phyloP scores from a whole-genome alignment of 73 alveolate species.

The Tetrahymena elliotti region DNA sequence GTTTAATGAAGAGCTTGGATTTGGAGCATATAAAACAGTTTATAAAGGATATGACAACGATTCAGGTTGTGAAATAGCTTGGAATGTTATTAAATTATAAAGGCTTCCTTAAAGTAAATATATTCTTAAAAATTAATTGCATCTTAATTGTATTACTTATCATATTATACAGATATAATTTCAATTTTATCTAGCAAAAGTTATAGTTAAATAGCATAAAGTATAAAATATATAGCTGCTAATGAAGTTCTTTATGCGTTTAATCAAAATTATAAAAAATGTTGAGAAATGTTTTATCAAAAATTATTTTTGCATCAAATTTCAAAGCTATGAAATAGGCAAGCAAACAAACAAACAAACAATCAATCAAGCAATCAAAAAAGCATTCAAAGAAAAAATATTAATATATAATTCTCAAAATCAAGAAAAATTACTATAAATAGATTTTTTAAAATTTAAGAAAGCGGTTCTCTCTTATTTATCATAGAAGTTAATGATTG shows the following conservation, averaged over 20 bases:
- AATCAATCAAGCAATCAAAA: too few relatives aligned
- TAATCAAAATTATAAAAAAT: too few relatives aligned
- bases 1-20: conserved; percentile 47
- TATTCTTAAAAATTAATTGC: neutral
- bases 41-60: conserved; percentile 65
- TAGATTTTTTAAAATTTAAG: neutral
- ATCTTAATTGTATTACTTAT: neutral
- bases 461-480: neutral
- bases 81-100: conserved; percentile 55
- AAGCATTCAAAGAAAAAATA: too few relatives aligned
- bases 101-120: conserved; percentile 26
- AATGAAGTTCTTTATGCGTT: neutral
- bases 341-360: too few relatives aligned
- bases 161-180: neutral
- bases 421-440: neutral
- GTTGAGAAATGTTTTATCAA: too few relatives aligned
- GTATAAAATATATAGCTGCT: too few relatives aligned
- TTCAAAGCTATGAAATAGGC: too few relatives aligned
- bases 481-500: neutral
- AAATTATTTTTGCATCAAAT: too few relatives aligned
- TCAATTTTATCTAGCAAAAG: neutral
- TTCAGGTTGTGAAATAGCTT: conserved; percentile 63
- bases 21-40: conserved; percentile 46
- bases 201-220: neutral
- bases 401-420: neutral